Base-by-base conservation (phyloP, 768 basidiomycete species). In the Lactarius sp. region DNA sequence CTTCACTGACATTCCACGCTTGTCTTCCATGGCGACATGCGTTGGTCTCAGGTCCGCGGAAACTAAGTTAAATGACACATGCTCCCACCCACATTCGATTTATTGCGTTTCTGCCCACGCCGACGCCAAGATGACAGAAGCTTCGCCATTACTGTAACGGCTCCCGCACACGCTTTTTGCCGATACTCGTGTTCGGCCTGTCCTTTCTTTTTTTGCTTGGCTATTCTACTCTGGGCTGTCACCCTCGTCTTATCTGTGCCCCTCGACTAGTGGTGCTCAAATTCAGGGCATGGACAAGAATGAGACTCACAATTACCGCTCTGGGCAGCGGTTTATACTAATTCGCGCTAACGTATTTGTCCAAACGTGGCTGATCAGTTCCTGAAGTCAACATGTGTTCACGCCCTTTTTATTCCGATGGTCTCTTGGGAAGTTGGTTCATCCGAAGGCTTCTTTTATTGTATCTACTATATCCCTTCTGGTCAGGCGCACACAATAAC, bases 381-480 rank as follows among this genome's bases (percentile, higher is more conserved):
- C 56, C 6, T n/a, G 16, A 18, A 2, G 4, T 22, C 36, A 13
- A 13, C 31, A 3, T 49, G 31, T 49, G 6, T 39, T 47, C 34
- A n/a, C 13, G 46, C 33, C 20, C 9, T 5, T 16, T 22, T 41
- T 16, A 4, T 6, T 7, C n/a, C 41, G 22, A 27, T n/a, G 31
- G 39, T 36, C 34, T 49, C 22, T 33, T 27, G 27, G 53, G 22
- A 37, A 41, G 37, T 20, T 13, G 22, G 31, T 12, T 51, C 27
- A 53, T 44, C 49, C 49, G 55, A 33, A n/a, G 36, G 18, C 27
- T 27, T 27, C 27, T 8, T 10, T 42, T 2, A 22, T 56, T 52
- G 22, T 42, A 31, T 47, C 44, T 31, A 22, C 54, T 52, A 39
- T 64, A 59, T 34, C 62, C 62, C 62, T 34, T 53, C 52, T 20